Evolutionary conservation across 1,139 yeast genomes (phyloP).

Genomic region (Blastobotrys illinoisensis): DNA sequence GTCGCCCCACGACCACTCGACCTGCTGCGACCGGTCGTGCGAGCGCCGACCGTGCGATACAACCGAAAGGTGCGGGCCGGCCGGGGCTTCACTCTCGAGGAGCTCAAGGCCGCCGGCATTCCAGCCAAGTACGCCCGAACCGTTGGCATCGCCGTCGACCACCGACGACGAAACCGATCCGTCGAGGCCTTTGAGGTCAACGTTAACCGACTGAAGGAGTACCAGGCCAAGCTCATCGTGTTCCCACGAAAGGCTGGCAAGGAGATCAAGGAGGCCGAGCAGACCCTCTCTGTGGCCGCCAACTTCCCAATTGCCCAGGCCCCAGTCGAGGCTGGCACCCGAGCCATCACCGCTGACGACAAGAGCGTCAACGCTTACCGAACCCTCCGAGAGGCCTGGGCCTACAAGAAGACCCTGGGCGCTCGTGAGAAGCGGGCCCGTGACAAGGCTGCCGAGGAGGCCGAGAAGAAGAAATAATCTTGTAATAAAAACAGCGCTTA

Average conservation of each 20-base stretch:
- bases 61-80: conserved; percentile 99
- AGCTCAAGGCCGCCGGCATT: conserved; percentile 96
- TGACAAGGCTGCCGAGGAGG: conserved; percentile 98
- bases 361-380: conserved; percentile 65
- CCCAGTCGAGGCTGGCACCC: conserved; percentile 66
- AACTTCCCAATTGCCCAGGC: conserved; percentile 90
- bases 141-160: conserved; percentile 97
- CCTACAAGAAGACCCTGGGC: conserved; percentile 91
- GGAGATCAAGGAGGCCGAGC: conserved; percentile 65
- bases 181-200: conserved; percentile 92
- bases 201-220: conserved; percentile 95
- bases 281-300: conserved; percentile 67
- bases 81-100: conserved; percentile 98
- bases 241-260: conserved; percentile 83
- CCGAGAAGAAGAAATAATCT: conserved; percentile 91
- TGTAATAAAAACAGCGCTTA: conserved; percentile 48
- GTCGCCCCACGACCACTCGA: conserved; percentile 98
- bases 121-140: conserved; percentile 96
- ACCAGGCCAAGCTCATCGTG: conserved; percentile 91
- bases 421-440: conserved; percentile 95
- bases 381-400: conserved; percentile 93
- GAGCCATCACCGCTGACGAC: conserved; percentile 90
- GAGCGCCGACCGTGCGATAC: conserved; percentile 98
- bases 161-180: conserved; percentile 99
- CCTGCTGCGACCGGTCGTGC: conserved; percentile 92